Conservation (phyloP, 1,284 basidiomycete genomes). For the Ustilago nuda region DNA sequence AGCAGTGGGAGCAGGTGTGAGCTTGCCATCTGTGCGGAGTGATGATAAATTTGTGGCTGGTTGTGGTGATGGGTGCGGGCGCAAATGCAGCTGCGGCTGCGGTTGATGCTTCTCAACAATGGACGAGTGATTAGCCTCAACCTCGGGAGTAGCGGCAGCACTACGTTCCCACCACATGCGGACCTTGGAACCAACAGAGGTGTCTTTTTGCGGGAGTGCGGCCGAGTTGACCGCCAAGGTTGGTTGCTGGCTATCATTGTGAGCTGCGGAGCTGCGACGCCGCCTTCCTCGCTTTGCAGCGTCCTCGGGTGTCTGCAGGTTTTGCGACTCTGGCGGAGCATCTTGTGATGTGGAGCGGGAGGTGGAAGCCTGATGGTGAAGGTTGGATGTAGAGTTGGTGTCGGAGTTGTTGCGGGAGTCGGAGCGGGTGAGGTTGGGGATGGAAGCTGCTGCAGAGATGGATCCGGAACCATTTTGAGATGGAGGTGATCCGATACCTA, state of each 20-base stretch:
- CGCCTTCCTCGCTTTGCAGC: slow-evolving; percentile 33
- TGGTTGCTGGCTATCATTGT: slow-evolving; percentile 5
- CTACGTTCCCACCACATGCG: slow-evolving; percentile 56
- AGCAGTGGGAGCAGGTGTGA: slow-evolving; percentile 2
- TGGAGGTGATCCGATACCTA: slow-evolving; percentile 43
- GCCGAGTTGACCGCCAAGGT: slow-evolving; percentile 3
- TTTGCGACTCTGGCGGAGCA: not conserved
- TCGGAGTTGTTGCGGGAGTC: slow-evolving; percentile 29
- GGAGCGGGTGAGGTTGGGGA: slow-evolving; percentile 35
- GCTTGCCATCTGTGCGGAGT: slow-evolving; percentile 20
- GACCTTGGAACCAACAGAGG: slow-evolving; percentile 44
- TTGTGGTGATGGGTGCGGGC: not conserved
- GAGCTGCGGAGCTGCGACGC: slow-evolving; percentile 37
- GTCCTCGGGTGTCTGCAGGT: not conserved
- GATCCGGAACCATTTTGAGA: slow-evolving; percentile 33
- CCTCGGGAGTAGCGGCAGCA: slow-evolving; percentile 24
- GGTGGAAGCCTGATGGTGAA: slow-evolving; percentile 1
- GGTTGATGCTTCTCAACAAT: slow-evolving; percentile 15
- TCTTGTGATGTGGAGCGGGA: slow-evolving; percentile 21
- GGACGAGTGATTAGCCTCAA: slow-evolving; percentile 16
- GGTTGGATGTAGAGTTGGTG: slow-evolving; percentile 15
- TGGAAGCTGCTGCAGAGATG: slow-evolving; percentile 28
- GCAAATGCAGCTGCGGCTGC: not conserved
- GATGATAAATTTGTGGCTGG: slow-evolving; percentile 7
- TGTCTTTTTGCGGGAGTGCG: slow-evolving; percentile 32